Percentiles rank a stretch among this genome's conserved stretches.
phyloP scores from a whole-genome alignment of 2,329 filamentous ascomycete genomes.

The Botryotinia convoluta region DNA sequence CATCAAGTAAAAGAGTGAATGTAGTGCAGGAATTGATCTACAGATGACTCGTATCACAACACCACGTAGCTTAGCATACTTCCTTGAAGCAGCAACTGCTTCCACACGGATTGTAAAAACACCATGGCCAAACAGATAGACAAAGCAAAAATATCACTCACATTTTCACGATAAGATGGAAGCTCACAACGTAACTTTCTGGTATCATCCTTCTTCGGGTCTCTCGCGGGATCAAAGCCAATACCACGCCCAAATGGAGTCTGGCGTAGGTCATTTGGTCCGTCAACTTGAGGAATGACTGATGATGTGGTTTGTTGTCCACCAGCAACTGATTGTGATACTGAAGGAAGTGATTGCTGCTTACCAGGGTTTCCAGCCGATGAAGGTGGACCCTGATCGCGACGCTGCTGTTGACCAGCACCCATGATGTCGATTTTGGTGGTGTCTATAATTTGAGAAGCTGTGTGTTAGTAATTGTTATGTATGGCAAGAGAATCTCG shows the following conservation, averaged over 20 bases:
- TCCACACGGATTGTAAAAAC: background rate
- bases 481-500: background rate
- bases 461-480: background rate
- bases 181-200: slow-evolving; percentile 52
- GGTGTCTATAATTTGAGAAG: background rate
- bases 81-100: slow-evolving; percentile 6
- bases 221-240: slow-evolving; percentile 46
- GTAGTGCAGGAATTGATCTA: background rate
- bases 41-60: no score
- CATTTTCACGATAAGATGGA: slow-evolving; percentile 11
- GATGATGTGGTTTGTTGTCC: background rate
- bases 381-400: background rate
- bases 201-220: slow-evolving; percentile 27
- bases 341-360: background rate
- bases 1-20: background rate
- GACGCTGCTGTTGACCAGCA: slow-evolving; percentile 2
- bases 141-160: background rate
- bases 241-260: slow-evolving; percentile 32
- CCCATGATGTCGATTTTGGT: slow-evolving; percentile 10
- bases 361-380: background rate
- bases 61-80: background rate
- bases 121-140: background rate
- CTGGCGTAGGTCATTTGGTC: slow-evolving; percentile 9
- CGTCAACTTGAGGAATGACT: slow-evolving; percentile 3
- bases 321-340: background rate